Evolutionary conservation across 2,329 filamentous ascomycete genomes (phyloP).

Genomic region (Verticillium albo-atrum): DNA sequence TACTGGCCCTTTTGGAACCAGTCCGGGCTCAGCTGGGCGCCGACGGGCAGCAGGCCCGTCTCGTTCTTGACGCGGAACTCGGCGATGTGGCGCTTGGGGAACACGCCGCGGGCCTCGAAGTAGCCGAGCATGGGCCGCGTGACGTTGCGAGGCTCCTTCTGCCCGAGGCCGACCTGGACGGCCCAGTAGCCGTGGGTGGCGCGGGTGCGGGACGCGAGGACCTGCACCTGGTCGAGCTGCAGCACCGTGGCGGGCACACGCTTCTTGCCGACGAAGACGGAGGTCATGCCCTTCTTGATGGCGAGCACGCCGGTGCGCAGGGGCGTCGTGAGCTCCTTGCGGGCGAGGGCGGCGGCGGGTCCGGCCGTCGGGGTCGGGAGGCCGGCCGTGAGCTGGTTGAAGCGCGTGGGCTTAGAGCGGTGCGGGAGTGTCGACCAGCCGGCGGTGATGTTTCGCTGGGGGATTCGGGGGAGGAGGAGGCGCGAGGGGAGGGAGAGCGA

Average conservation of each 20-base stretch:
- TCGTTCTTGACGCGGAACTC: conserved; percentile 83
- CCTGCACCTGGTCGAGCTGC: conserved; percentile 88
- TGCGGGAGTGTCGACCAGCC: conserved; percentile 56
- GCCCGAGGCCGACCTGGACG: conserved; percentile 81
- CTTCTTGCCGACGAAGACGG: conserved; percentile 73
- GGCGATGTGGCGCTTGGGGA: conserved; percentile 75
- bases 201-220: conserved; percentile 79
- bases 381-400: conserved; percentile 55
- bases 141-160: conserved; percentile 69
- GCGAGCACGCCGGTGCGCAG: conserved; percentile 77
- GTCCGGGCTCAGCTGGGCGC: conserved; percentile 71
- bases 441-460: conserved; percentile 48
- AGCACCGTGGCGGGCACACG: conserved; percentile 87
- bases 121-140: conserved; percentile 83
- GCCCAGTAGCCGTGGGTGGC: conserved; percentile 86
- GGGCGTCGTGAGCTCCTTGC: conserved; percentile 54
- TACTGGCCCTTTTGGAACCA: conserved; percentile 91
- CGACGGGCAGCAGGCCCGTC: conserved; percentile 70
- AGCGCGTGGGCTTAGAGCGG: conserved; percentile 48
- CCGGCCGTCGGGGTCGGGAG: conserved; percentile 53
- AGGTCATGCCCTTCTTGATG: conserved; percentile 94
- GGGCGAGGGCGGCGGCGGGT: conserved; percentile 56
- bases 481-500: conserved; percentile 2
- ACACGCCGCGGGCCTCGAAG: conserved; percentile 75
- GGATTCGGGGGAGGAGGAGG: conserved; percentile 39